Conservation (phyloP, 179 eudicot genomes). For the Heliamphora pulchella region DNA sequence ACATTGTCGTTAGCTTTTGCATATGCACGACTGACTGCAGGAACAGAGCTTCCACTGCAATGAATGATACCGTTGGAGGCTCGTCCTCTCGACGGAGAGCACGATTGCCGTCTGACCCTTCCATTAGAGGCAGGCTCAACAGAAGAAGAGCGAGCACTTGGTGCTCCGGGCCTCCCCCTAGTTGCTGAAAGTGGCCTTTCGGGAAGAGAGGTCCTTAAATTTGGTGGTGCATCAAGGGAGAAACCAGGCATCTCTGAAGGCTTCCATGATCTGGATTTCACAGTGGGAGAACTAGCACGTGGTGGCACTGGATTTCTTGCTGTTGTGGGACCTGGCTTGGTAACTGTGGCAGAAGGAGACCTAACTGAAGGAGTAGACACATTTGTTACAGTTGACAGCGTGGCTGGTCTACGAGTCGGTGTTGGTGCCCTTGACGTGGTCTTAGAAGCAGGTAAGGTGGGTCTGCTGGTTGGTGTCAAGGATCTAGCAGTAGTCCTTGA, state of each 20-base stretch:
- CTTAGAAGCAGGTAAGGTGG: constrained; percentile 52
- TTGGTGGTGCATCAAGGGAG: constrained; percentile 94
- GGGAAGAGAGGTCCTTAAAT: constrained; percentile 78
- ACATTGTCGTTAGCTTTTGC: constrained; percentile 80
- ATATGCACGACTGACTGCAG: constrained; percentile 62
- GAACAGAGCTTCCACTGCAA: constrained; percentile 79
- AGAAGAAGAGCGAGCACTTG: constrained; percentile 70
- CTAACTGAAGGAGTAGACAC: constrained; percentile 42
- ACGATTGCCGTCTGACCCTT: constrained; percentile 73
- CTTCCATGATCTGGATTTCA: constrained; percentile 86
- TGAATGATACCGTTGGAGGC: constrained; percentile 62
- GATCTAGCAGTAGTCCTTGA: constrained; percentile 68
- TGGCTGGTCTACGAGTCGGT: constrained; percentile 55
- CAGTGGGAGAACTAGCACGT: constrained; percentile 72
- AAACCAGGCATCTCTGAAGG: constrained; percentile 99
- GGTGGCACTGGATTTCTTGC: constrained; percentile 51
- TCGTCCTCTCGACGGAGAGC: constrained; percentile 93
- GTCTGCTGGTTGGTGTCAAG: constrained; percentile 74
- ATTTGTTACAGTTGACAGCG: constrained; percentile 36
- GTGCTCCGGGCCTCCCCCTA: constrained; percentile 84
- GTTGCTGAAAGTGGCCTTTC: constrained; percentile 85
- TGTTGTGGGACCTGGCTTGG: constrained; percentile 44
- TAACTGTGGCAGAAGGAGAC: constrained; percentile 45
- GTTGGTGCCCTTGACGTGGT: constrained; percentile 65
- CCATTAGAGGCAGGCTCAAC: constrained; percentile 68